Conservation (phyloP, 1,284 basidiomycete genomes). For the Exobasidium rhododendri region DNA sequence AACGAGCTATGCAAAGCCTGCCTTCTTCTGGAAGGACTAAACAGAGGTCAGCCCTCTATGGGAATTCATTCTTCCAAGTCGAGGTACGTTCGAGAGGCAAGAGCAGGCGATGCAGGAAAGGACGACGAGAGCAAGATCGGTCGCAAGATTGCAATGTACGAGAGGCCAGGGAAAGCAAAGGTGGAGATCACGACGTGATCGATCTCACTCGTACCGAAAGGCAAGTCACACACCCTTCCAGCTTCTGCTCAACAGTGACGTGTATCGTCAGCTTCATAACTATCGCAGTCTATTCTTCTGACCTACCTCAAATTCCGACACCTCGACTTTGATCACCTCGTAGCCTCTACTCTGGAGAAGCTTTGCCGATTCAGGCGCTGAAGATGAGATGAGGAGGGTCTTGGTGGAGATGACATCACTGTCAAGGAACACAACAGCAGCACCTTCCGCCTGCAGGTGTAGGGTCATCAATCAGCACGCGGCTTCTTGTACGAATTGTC, state of each 20-base stretch:
- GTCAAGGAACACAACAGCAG: conserved; percentile 22
- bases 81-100: neutral
- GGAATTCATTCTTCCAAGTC: conserved; percentile 28
- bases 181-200: neutral
- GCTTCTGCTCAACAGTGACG: neutral
- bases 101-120: neutral
- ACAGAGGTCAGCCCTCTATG: conserved; percentile 46
- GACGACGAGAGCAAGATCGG: conserved; percentile 7
- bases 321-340: conserved; percentile 17
- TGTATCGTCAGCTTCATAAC: neutral
- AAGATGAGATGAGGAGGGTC: conserved; percentile 20
- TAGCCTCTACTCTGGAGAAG: conserved; percentile 18
- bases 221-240: conserved; percentile 27
- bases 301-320: conserved; percentile 22
- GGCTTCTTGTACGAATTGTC: neutral
- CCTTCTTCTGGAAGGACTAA: conserved; percentile 49
- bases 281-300: neutral
- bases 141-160: conserved; percentile 2
- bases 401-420: neutral
- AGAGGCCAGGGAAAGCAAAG: neutral
- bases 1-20: conserved; percentile 54
- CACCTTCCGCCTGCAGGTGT: conserved; percentile 16
- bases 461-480: no score
- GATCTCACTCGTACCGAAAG: conserved; percentile 20
- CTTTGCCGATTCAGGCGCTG: conserved; percentile 17